Base-by-base conservation (phyloP, 345 rosid species). In the Xanthoceras sorbifolium region DNA sequence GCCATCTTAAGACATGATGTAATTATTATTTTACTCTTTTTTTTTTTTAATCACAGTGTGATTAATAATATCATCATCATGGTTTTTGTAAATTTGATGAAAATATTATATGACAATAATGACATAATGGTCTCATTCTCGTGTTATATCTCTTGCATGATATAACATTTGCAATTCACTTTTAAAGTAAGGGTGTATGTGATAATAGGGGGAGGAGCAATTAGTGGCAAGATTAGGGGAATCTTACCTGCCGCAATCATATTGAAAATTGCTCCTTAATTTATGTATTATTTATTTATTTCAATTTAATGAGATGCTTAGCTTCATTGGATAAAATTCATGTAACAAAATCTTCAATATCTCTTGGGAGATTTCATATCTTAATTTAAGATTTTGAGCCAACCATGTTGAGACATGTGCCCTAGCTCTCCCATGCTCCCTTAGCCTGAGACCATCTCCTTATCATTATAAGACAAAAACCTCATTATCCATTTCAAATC, bases 181-280 rank as follows among this genome's bases (percentile, higher is more conserved):
- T 68, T 76, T 38, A 14, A 23, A 76, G 34, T 7, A 17, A 17
- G 38, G 61, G 29, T 26, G n/a, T n/a, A n/a, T n/a, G 22, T 74
- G 25, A 48, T 11, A 44, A 66, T 26, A 63, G 44, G 54, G 68
- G 59, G 10, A n/a, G 50, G 85, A 83, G 85, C 69, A 40, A 83
- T 77, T 75, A 68, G 71, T 78, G 87, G 85, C 83, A 75, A 72
- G 78, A 82, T 78, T 79, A 66, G 76, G 81, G 85, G 83, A 78
- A 71, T 74, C 80, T 71, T 72, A 84, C 82, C 80, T 79, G 83
- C 82, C 80, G 82, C 83, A 80, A 78, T 78, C 83, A 84, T 81
- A 64, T 75, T 59, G 77, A 42, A 74, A 71, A 67, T 73, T 76
- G 40, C 22, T 23, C 50, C 68, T 46, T 76, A 57, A 76, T 63